phyloP scores from a whole-genome alignment of 192 early-diverging fungal species.

The Chytriomyces hyalinus region DNA sequence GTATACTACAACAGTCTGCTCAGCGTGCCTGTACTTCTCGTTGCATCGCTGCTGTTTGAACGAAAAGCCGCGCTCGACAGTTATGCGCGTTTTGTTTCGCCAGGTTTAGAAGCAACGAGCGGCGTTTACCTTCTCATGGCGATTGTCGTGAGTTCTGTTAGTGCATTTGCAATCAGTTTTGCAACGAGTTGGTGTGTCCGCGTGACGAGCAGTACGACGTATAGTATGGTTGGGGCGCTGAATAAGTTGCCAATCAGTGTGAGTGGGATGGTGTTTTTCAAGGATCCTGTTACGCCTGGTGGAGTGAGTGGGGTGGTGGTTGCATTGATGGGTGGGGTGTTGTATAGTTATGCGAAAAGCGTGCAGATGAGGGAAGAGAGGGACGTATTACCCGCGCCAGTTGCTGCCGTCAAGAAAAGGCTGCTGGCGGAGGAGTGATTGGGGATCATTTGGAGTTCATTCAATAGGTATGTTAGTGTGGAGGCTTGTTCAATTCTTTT shows the following conservation, averaged over 20 bases:
- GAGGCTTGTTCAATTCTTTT: no score
- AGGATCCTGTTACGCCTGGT: constrained; percentile 77
- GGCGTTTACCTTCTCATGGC: constrained; percentile 54
- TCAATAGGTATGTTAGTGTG: no score
- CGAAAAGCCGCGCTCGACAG: constrained; percentile 17
- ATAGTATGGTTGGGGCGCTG: constrained; percentile 93
- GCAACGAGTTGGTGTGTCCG: constrained; percentile 82
- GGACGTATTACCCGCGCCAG: constrained; percentile 7
- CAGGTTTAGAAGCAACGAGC: constrained; percentile 30
- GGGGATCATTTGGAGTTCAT: no score
- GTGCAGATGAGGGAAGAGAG: neutral
- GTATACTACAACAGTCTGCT: constrained; percentile 97
- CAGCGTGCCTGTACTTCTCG: constrained; percentile 72
- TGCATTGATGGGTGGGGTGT: constrained; percentile 41
- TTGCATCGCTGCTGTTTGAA: constrained; percentile 50
- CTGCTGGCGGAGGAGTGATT: neutral
- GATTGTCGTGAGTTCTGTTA: constrained; percentile 78
- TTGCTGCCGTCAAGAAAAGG: constrained; percentile 4
- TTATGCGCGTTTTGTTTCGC: constrained; percentile 44
- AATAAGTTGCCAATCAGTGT: constrained; percentile 97
- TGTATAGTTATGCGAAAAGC: constrained; percentile 20
- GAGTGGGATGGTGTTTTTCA: constrained; percentile 94
- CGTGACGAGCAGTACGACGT: constrained; percentile 63
- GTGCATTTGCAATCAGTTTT: constrained; percentile 91
- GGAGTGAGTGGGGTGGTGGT: constrained; percentile 86